Percentiles rank a stretch among this genome's conserved stretches.
phyloP scores from a whole-genome alignment of 2,329 filamentous ascomycete genomes.

The Colletotrichum karsti region DNA sequence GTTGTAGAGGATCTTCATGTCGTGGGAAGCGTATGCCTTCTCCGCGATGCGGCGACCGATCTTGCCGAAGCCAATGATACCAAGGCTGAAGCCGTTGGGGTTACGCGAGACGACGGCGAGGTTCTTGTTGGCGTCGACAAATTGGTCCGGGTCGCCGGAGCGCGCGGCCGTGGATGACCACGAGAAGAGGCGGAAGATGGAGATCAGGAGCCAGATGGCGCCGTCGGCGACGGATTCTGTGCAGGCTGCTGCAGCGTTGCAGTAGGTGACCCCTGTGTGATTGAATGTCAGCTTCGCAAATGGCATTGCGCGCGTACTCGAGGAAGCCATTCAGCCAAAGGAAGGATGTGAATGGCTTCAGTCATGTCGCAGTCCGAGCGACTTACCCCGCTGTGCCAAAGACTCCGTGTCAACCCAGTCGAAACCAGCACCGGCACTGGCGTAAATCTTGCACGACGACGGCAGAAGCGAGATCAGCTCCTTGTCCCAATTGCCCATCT shows the following conservation, averaged over 20 bases:
- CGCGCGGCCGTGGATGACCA: constrained; percentile 23
- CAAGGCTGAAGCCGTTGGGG: constrained; percentile 42
- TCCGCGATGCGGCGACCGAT: constrained; percentile 60
- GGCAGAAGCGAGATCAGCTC: constrained; percentile 24
- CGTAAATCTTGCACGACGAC: constrained; percentile 22
- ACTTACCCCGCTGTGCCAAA: constrained; percentile 16
- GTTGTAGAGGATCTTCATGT: constrained; percentile 67
- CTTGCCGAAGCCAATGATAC: constrained; percentile 68
- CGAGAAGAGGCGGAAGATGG: constrained; percentile 26
- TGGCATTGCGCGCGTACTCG: neutral
- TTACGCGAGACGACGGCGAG: constrained; percentile 20
- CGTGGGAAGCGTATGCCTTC: constrained; percentile 58
- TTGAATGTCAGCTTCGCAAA: neutral
- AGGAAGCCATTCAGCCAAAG: too few species aligned
- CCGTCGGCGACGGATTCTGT: constrained; percentile 28
- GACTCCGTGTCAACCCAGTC: constrained; percentile 27
- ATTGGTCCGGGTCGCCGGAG: constrained; percentile 24
- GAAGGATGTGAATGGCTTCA: neutral
- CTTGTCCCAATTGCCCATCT: constrained; percentile 28
- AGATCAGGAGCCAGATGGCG: constrained; percentile 27
- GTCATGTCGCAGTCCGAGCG: neutral
- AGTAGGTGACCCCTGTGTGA: neutral
- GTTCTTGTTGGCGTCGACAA: constrained; percentile 28
- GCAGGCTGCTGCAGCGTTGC: constrained; percentile 23
- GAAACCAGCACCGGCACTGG: constrained; percentile 22